Base-by-base conservation (phyloP, 768 basidiomycete species). In the Kwoniella mangroviensis region DNA sequence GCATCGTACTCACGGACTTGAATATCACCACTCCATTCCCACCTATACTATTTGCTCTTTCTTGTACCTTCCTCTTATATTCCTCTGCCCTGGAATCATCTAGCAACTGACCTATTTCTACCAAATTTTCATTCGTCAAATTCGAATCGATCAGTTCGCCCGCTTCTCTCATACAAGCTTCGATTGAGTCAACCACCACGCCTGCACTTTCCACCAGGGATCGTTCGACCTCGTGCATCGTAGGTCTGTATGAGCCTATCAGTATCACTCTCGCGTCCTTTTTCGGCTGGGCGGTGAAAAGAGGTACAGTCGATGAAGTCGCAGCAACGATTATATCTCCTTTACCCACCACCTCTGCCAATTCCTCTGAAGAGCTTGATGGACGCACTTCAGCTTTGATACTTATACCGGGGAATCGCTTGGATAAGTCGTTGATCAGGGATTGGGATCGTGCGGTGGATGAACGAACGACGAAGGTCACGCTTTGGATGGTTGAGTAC, bases 161-260 rank as follows among this genome's bases (percentile, higher is more conserved):
- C 0, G 93, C 92, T 79, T 95, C 94, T 0, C 83, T 79, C n/a
- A 85, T 71, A 75, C 92, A 93, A 2, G 90, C 92, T 2, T 86
- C 84, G 55, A 85, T 82, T 0, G 91, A 92, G 81, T 96, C 93
- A 0, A 94, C 92, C 19, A 94, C 82, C 22, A 84, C 77, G 59
- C 81, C 84, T 0, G 90, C 89, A 2, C 91, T 85, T 28, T 81
- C 76, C 12, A 94, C 81, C 15, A 94, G 85, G 0, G 82, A 84
- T 0, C 75, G 79, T 28, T 91, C 89, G 7, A 93, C 87, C 79
- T 96, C 93, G 53, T 85, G 86, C 94, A 95, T 96, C 2, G 83
- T 77, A 1, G 91, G 91, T 19, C 86, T 94, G 77, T 92, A 95
- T 66, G 91, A 92, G 5, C 93, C 93, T 28, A 93, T 88, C 2